These are phyloP conservation scores for Fusarium sp. DNA, from an alignment of 2,329 filamentous ascomycete species.

Conservation along the genomic window DNA sequence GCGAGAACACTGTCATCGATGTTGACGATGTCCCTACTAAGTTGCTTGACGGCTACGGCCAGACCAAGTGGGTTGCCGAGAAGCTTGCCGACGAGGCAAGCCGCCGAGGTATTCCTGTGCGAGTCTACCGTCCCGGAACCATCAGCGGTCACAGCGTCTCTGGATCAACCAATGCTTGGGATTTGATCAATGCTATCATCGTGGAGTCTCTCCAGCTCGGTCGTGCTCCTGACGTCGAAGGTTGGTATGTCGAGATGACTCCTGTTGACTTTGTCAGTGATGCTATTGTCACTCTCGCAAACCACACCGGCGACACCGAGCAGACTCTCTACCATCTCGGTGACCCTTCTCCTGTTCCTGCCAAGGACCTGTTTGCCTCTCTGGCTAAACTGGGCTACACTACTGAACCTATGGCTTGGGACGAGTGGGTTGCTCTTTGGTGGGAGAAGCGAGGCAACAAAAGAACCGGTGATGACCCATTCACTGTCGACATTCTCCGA, in stretches of 20 bases:
- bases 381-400: constrained; percentile 76
- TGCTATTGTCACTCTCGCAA: constrained; percentile 76
- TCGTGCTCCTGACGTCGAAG: constrained; percentile 75
- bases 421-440: constrained; percentile 82
- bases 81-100: constrained; percentile 78
- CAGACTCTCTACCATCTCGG: constrained; percentile 80
- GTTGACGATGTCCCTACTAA: constrained; percentile 77
- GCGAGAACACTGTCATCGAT: constrained; percentile 74
- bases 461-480: constrained; percentile 76
- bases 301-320: constrained; percentile 69
- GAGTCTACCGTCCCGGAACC: constrained; percentile 79
- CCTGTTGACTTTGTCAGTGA: constrained; percentile 85
- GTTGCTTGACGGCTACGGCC: constrained; percentile 79
- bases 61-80: constrained; percentile 86
- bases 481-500: constrained; percentile 82
- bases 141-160: constrained; percentile 82
- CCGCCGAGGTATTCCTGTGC: constrained; percentile 75
- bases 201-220: constrained; percentile 82
- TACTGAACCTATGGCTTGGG: constrained; percentile 74
- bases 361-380: constrained; percentile 72
- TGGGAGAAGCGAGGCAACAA: constrained; percentile 73
- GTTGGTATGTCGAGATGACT: constrained; percentile 86
- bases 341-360: constrained; percentile 77
- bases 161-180: constrained; percentile 82
- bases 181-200: constrained; percentile 80